phyloP scores from a whole-genome alignment of 208 protist species.

The Angomonas ambiguus region DNA sequence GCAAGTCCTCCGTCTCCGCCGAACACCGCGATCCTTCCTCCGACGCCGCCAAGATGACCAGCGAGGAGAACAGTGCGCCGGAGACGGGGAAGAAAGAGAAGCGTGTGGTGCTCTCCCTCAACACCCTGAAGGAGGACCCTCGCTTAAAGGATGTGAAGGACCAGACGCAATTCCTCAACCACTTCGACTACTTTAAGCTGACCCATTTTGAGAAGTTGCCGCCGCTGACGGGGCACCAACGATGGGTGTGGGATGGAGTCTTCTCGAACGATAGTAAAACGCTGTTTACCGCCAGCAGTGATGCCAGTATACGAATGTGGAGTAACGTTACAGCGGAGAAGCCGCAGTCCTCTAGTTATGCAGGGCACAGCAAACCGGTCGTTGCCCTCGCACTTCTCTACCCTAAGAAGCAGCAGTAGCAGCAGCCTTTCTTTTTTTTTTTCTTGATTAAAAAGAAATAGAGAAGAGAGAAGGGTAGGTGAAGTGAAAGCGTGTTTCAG shows the following conservation, averaged over 20 bases:
- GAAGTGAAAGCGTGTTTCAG: too few relatives aligned
- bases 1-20: background rate
- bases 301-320: constrained; percentile 76
- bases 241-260: constrained; percentile 86
- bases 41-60: background rate
- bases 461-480: too few relatives aligned
- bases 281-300: constrained; percentile 80
- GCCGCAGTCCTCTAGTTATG: constrained; percentile 56
- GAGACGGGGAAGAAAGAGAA: background rate
- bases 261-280: constrained; percentile 71
- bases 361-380: constrained; percentile 81
- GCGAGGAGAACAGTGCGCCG: background rate
- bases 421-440: constrained; percentile 20
- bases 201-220: constrained; percentile 51
- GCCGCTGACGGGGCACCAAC: constrained; percentile 61
- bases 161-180: background rate
- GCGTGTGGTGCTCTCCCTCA: background rate
- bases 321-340: constrained; percentile 45
- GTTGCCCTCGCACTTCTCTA: constrained; percentile 17
- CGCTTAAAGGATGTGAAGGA: too few relatives aligned
- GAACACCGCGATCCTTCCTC: background rate
- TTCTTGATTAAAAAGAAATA: too few relatives aligned
- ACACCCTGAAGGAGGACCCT: background rate
- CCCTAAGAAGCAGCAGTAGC: background rate
- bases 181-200: background rate